Base-by-base conservation (phyloP, 164 flowering plant species). In the Umbilicus rupestris region DNA sequence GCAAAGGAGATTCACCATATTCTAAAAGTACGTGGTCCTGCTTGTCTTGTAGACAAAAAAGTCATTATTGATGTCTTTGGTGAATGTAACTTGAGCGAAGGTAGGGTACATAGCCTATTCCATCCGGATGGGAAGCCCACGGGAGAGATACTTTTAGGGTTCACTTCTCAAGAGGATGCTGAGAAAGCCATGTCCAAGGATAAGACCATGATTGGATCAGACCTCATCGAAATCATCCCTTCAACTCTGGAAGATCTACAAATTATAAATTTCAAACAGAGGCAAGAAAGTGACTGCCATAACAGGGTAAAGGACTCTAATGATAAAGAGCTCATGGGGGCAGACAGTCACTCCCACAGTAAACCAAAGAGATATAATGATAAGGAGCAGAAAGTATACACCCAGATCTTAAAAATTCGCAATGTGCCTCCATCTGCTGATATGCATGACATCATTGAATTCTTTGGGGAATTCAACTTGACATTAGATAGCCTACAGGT, bases 371-470 rank as follows among this genome's bases (percentile, higher is more conserved):
- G 30, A 11, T 22, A 9, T 9, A 52, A 52, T 26, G 30, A 52
- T 24, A 90, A 88, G 76, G 91, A 93, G 9, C 79, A 80, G 20
- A 63, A 86, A 81, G 97, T 87, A 26, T 83, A 85, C 76, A 82
- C 94, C 16, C 92, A 85, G 76, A 75, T 87, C 20, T 72, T 93
- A 62, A 87, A 89, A 79, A 68, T 93, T 72, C 82, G 94, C 4
- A 97, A 94, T 11, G 92, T 93, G 20, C 98, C 98, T 10, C 90
- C 76, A 70, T 84, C 97, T 26, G 92, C 73, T 58, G 83, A 76
- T 20, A 88, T 84, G 65, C 63, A 85, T 63, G 81, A 88, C 12
- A 87, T 93, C 26, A 26, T 80, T n/a, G 85, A 86, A 8, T 93
- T 90, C 68, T 93, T 90, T 71, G 78, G 73, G 30, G 96, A 87